Conservation (phyloP, 2,329 filamentous ascomycete species). For the Penicillium sp. region DNA sequence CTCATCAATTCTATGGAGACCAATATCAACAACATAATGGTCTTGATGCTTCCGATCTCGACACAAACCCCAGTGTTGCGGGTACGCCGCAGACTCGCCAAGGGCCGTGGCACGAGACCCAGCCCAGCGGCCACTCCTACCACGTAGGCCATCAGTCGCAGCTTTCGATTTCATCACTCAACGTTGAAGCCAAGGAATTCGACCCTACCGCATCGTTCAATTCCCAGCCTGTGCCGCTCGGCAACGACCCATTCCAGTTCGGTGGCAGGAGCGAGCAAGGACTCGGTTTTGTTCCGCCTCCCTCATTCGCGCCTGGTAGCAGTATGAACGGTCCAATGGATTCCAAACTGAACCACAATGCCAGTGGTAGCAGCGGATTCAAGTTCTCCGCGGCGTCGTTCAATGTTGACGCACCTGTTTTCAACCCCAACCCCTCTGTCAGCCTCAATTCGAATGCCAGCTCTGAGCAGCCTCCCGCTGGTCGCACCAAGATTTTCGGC, state of each 20-base stretch:
- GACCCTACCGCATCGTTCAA: constrained; percentile 58
- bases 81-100: constrained; percentile 57
- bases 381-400: constrained; percentile 70
- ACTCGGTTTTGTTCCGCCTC: constrained; percentile 55
- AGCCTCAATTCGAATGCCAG: constrained; percentile 30
- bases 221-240: constrained; percentile 47
- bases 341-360: constrained; percentile 11
- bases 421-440: constrained; percentile 68
- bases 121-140: constrained; percentile 36
- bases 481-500: constrained; percentile 60
- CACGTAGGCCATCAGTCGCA: constrained; percentile 62
- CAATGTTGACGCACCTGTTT: constrained; percentile 73
- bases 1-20: constrained; percentile 38
- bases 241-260: constrained; percentile 46
- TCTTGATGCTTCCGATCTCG: constrained; percentile 63
- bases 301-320: constrained; percentile 64
- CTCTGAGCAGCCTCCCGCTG: constrained; percentile 21
- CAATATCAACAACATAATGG: constrained; percentile 32
- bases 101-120: constrained; percentile 36
- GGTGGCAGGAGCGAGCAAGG: constrained; percentile 28
- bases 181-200: constrained; percentile 87
- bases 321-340: constrained; percentile 20
- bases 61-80: constrained; percentile 71
- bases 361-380: constrained; percentile 46
- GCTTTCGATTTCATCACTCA: constrained; percentile 73